Base-by-base conservation (phyloP, 2,329 filamentous ascomycete genomes). In the Ustulina deusta region DNA sequence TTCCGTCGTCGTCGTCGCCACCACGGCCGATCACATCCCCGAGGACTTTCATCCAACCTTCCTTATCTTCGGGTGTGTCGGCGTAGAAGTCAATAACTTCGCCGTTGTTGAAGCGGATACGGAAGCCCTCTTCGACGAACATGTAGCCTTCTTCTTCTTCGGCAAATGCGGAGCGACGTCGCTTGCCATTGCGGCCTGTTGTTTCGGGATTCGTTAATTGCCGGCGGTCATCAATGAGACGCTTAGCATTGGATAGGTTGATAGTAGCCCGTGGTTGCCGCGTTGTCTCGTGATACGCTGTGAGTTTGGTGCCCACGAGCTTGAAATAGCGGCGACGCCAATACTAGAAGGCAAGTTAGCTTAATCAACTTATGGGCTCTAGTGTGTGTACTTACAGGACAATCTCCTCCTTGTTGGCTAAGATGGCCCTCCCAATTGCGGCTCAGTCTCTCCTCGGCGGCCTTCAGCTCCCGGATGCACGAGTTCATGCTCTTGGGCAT, bases 401-500 rank as follows among this genome's bases (percentile, higher is more conserved):
- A 99, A 79, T 99, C 96, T 74, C 96, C 96, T 78, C 96, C 96
- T 82, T 99, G 96, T 79, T 99, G 96, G 79, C 94, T 97, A 67
- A 99, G 83, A 76, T 92, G 90, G 34, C 96, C 95, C 80, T 99
- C 95, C 85, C 89, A 97, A 74, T 89, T 91, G 69, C 91, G 89
- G 56, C 91, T 86, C 69, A 92, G 87, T 69, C 92, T 87, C 78
- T 92, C 91, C 78, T 97, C 94, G 1, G 95, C 94, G 60, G 95
- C 93, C 80, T 92, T 93, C 82, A 99, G 90, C 82, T 98, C 96
- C 20, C 96, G 89, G 74, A 98, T 92, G 79, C 94, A 97, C 49
- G 93, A 92, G 80, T 96, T 97, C 94, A 99, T 97, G 83, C 94
- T 97, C 89, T 98, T 98, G 62, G 96, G 96, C 93, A 99, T 97